phyloP scores from a whole-genome alignment of 495 filamentous ascomycete genomes.

The Cercophora scortea region DNA sequence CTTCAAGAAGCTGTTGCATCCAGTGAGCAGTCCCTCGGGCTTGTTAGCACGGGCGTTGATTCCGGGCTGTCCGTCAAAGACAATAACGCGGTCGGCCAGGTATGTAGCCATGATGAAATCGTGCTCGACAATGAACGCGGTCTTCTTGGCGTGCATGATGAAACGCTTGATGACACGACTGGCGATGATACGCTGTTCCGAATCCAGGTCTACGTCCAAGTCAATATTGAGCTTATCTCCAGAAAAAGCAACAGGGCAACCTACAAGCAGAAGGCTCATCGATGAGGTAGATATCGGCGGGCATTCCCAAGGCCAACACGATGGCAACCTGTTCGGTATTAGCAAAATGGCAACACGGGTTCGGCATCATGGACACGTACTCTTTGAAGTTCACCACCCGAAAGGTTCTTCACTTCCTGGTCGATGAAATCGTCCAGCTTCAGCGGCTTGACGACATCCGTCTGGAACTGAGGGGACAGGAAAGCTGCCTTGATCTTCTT shows the following conservation, averaged over 20 bases:
- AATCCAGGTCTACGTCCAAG: conserved; percentile 56
- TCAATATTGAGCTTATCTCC: conserved; percentile 1
- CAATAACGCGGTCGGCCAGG: conserved; percentile 94
- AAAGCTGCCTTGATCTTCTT: conserved; percentile 92
- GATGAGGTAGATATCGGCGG: conserved; percentile 98
- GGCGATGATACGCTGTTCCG: conserved; percentile 96
- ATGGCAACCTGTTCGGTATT: conserved; percentile 62
- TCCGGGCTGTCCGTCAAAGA: conserved; percentile 91
- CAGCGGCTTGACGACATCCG: conserved; percentile 96
- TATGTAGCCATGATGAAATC: conserved; percentile 99
- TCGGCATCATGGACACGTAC: conserved; percentile 5
- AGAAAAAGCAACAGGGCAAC: not conserved
- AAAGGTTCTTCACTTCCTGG: conserved; percentile 97
- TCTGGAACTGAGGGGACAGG: conserved; percentile 95
- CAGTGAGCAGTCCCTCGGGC: conserved; percentile 86
- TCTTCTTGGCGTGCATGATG: conserved; percentile 99
- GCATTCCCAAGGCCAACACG: conserved; percentile 85
- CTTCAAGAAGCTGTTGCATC: conserved; percentile 94
- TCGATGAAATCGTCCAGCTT: conserved; percentile 98
- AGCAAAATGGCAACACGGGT: not conserved
- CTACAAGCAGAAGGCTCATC: conserved; percentile 55
- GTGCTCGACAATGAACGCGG: conserved; percentile 98
- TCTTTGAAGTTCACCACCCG: conserved; percentile 97
- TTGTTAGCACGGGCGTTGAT: conserved; percentile 78
- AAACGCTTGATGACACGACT: conserved; percentile 97